Evolutionary conservation across 768 basidiomycete species (phyloP).

Genomic region (Stropharia rugosoannulata): DNA sequence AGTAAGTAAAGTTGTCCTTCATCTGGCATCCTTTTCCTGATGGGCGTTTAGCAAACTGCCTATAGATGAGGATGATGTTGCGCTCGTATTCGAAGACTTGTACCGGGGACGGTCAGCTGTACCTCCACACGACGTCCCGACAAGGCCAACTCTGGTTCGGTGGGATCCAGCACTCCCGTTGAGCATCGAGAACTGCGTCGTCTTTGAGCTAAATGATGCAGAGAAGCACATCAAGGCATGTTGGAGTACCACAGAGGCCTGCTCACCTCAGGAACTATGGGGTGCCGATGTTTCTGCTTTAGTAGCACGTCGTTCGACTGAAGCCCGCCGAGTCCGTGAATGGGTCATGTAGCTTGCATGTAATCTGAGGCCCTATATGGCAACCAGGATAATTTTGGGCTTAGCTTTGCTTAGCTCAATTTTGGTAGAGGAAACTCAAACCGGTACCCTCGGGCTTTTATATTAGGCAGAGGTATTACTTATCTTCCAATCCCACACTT

Average conservation of each 20-base stretch:
- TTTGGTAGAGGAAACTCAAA: too few species aligned
- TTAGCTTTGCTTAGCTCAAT: too few species aligned
- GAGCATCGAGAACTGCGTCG: constrained; percentile 78
- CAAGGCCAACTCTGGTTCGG: constrained; percentile 71
- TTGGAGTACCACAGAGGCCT: constrained; percentile 24
- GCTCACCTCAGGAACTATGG: constrained; percentile 61
- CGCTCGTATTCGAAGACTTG: constrained; percentile 85
- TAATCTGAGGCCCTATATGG: too few species aligned
- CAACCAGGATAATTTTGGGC: too few species aligned
- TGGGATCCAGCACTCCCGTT: constrained; percentile 76
- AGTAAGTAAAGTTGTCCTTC: constrained; percentile 38
- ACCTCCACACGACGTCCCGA: constrained; percentile 75
- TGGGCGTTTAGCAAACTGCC: constrained; percentile 57
- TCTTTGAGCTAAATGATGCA: constrained; percentile 77
- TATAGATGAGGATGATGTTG: constrained; percentile 81
- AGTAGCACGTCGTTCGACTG: constrained; percentile 57
- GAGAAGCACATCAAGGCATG: constrained; percentile 60
- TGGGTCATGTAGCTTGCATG: constrained; percentile 35
- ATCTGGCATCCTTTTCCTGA: not conserved
- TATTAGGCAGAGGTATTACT: too few species aligned
- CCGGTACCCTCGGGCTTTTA: too few species aligned
- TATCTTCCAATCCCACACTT: too few species aligned
- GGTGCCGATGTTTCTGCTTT: constrained; percentile 58
- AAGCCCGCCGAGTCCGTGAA: constrained; percentile 53
- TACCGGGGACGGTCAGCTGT: constrained; percentile 74